These are phyloP conservation scores for Thalassiosira mediterranea DNA, from an alignment of 352 stramenopile species.

Conservation along the genomic window DNA sequence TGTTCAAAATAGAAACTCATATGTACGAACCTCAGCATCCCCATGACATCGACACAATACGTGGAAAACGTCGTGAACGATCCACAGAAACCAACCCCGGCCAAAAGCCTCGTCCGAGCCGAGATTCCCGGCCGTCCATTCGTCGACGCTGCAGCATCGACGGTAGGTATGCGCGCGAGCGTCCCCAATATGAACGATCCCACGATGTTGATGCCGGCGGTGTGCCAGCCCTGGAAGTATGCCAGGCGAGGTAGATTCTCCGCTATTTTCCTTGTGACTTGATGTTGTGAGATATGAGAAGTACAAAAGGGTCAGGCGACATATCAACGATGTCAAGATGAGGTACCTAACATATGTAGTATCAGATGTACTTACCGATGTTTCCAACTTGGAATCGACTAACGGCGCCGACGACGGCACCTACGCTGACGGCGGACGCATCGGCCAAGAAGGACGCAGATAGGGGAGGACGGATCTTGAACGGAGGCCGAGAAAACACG, in stretches of 20 bases:
- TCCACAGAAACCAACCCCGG: constrained; percentile 75
- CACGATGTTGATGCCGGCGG: constrained; percentile 74
- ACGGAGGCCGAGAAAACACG: too few species aligned
- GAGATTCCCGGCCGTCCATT: constrained; percentile 38
- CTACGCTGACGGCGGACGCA: constrained; percentile 52
- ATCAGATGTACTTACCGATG: too few species aligned
- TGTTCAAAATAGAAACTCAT: too few species aligned
- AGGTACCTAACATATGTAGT: too few species aligned
- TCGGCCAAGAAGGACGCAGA: constrained; percentile 22
- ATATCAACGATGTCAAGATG: too few species aligned
- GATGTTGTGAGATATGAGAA: too few species aligned
- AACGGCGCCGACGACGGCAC: constrained; percentile 67
- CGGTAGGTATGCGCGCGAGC: constrained; percentile 46
- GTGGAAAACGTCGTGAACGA: constrained; percentile 80
- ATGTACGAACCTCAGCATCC: too few species aligned
- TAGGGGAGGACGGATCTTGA: background rate
- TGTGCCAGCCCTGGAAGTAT: constrained; percentile 65
- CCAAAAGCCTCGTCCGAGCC: constrained; percentile 61
- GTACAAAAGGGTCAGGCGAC: too few species aligned
- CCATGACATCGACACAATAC: constrained; percentile 73
- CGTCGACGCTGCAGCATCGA: constrained; percentile 4
- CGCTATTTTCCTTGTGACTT: constrained; percentile 29
- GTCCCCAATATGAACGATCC: constrained; percentile 72
- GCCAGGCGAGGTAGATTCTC: constrained; percentile 43
- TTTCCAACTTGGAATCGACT: constrained; percentile 68